Conservation (phyloP, 1,284 basidiomycete genomes). For the Coniferiporia weirii region DNA sequence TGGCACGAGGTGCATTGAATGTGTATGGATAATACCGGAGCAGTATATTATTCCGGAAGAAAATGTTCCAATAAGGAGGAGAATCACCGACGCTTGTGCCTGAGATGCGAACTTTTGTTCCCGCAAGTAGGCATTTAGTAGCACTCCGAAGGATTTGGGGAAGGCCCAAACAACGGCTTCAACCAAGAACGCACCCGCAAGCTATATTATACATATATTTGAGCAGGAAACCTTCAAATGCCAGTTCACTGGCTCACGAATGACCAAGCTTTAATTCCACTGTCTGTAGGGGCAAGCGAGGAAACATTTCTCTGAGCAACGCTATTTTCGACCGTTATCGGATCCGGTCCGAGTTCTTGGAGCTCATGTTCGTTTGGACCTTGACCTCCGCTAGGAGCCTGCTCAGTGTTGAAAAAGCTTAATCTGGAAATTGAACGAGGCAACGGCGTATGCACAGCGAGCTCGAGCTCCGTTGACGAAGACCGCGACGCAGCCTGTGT, state of each 20-base stretch:
- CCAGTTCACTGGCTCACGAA: constrained; percentile 24
- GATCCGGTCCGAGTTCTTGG: neutral
- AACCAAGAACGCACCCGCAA: constrained; percentile 32
- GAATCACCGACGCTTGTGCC: constrained; percentile 24
- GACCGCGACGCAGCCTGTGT: neutral
- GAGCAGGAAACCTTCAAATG: neutral
- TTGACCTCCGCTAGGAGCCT: neutral
- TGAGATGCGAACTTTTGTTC: constrained; percentile 27
- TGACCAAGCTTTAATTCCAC: constrained; percentile 31
- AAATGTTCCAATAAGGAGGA: constrained; percentile 32
- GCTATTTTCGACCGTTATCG: neutral
- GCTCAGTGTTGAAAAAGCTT: neutral
- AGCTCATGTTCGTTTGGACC: neutral
- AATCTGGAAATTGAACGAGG: constrained; percentile 3
- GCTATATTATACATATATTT: constrained; percentile 21
- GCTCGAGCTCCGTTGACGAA: constrained; percentile 1
- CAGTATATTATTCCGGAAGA: constrained; percentile 33
- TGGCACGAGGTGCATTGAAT: neutral
- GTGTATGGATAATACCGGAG: constrained; percentile 27
- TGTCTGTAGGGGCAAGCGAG: constrained; percentile 29
- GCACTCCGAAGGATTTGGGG: constrained; percentile 31
- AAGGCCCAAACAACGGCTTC: constrained; percentile 38
- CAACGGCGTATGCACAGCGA: neutral
- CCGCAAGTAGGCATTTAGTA: constrained; percentile 31
- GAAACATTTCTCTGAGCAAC: constrained; percentile 19